Percentiles rank a stretch among this genome's conserved stretches.
phyloP scores from a whole-genome alignment of 1,284 basidiomycete genomes.

The Cryptococcus depauperatus region DNA sequence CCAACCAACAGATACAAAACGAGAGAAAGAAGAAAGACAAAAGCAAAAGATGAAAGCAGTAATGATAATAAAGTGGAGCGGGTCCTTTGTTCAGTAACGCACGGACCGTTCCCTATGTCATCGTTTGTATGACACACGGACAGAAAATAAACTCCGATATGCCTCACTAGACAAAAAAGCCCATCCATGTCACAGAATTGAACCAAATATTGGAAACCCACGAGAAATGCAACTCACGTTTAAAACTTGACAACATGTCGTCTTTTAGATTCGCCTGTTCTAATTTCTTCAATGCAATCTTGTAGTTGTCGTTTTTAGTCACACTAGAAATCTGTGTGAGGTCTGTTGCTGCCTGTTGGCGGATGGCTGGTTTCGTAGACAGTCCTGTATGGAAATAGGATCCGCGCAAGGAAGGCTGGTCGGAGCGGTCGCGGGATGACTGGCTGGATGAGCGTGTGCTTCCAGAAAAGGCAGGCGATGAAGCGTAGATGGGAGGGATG shows the following conservation, averaged over 20 bases:
- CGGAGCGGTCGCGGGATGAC: background rate
- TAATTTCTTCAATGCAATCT: slow-evolving; percentile 22
- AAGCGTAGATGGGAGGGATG: background rate
- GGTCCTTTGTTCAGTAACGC: background rate
- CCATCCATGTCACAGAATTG: too few relatives aligned
- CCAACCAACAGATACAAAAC: background rate
- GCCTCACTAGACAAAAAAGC: background rate
- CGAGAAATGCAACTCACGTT: slow-evolving; percentile 31
- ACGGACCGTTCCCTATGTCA: slow-evolving; percentile 3
- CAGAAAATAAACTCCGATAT: background rate
- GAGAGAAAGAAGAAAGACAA: background rate
- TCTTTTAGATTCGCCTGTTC: slow-evolving; percentile 26
- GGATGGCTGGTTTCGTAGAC: too few relatives aligned
- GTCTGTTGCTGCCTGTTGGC: background rate
- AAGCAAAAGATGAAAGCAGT: background rate
- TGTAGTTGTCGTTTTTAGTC: slow-evolving; percentile 14
- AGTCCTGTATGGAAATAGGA: background rate
- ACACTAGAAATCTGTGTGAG: background rate
- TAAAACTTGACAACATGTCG: slow-evolving; percentile 42
- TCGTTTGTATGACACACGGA: background rate
- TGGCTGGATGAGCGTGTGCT: background rate
- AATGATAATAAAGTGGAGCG: background rate
- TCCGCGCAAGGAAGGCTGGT: background rate
- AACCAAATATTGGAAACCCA: background rate
- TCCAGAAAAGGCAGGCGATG: background rate